A percentile compares a stretch with the other conserved stretches of the same genome.
These are phyloP conservation scores for Theileria equi DNA, from an alignment of 169 alveolate species.

Conservation along the genomic window DNA sequence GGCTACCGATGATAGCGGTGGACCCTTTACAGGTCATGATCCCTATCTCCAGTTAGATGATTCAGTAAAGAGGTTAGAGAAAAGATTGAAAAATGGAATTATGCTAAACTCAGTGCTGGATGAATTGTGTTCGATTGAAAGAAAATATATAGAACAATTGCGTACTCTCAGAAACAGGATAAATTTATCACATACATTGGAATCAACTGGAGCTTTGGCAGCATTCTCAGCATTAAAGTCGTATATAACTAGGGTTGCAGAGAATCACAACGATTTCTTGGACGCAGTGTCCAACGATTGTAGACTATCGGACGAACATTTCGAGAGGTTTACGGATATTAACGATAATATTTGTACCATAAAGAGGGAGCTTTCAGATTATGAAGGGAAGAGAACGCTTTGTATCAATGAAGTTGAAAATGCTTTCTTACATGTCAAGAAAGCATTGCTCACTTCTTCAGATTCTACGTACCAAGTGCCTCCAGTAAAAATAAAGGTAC, in stretches of 20 bases:
- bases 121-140: conserved; percentile 40
- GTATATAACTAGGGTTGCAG: conserved; percentile 23
- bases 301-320: not conserved
- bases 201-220: conserved; percentile 18
- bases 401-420: conserved; percentile 26
- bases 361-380: conserved; percentile 3
- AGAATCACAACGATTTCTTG: conserved; percentile 50
- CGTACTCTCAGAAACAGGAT: conserved; percentile 32
- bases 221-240: conserved; percentile 12
- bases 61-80: not conserved
- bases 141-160: conserved; percentile 32
- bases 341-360: not conserved
- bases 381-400: conserved; percentile 21
- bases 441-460: conserved; percentile 36
- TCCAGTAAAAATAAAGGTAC: conserved; percentile 42
- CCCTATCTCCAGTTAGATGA: not conserved
- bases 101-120: conserved; percentile 9
- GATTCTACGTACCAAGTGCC: conserved; percentile 61
- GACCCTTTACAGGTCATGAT: conserved; percentile 3
- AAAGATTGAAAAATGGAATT: not conserved
- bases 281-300: conserved; percentile 56
- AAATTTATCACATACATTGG: conserved; percentile 3
- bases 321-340: not conserved
- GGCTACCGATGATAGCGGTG: not conserved
- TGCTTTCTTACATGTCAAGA: conserved; percentile 33